These are phyloP conservation scores for Glebionis coronaria DNA, from an alignment of 129 eudicot genomes.

Conservation along the genomic window DNA sequence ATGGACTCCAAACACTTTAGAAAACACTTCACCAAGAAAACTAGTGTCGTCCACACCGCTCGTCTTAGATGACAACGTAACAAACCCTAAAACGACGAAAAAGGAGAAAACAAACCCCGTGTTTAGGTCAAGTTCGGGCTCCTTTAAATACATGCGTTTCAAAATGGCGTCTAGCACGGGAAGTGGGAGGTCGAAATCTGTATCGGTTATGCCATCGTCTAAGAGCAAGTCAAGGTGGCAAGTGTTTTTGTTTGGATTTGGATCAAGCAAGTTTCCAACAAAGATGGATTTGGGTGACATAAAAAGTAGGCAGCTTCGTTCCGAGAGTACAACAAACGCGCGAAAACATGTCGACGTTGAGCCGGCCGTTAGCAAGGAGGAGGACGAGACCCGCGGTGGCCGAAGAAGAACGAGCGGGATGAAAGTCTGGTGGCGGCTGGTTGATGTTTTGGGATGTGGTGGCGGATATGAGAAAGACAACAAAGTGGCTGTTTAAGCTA, in stretches of 20 bases:
- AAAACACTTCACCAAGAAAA: conserved; percentile 12
- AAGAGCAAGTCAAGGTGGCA: conserved; percentile 51
- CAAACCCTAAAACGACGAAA: neutral
- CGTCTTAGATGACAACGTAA: neutral
- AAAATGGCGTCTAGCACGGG: conserved; percentile 20
- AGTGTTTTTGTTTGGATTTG: conserved; percentile 38
- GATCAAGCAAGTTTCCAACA: conserved; percentile 30
- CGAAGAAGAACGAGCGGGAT: conserved; percentile 13
- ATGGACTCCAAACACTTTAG: neutral
- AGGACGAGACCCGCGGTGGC: conserved; percentile 9
- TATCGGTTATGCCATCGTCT: conserved; percentile 21
- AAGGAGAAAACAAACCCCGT: conserved; percentile 23
- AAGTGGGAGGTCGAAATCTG: conserved; percentile 27
- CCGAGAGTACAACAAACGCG: conserved; percentile 16
- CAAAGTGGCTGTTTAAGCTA: conserved; percentile 12
- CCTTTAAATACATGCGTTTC: conserved; percentile 31
- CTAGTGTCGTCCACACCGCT: neutral
- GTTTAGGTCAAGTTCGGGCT: conserved; percentile 30
- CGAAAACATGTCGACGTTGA: neutral
- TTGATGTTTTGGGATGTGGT: conserved; percentile 49
- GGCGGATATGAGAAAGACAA: conserved; percentile 32
- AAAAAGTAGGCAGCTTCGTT: conserved; percentile 39
- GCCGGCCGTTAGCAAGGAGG: neutral
- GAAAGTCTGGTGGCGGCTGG: conserved; percentile 40
- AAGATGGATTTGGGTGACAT: conserved; percentile 48